Conservation (phyloP, 495 filamentous ascomycete species). For the Penicillium dipodomyicola region DNA sequence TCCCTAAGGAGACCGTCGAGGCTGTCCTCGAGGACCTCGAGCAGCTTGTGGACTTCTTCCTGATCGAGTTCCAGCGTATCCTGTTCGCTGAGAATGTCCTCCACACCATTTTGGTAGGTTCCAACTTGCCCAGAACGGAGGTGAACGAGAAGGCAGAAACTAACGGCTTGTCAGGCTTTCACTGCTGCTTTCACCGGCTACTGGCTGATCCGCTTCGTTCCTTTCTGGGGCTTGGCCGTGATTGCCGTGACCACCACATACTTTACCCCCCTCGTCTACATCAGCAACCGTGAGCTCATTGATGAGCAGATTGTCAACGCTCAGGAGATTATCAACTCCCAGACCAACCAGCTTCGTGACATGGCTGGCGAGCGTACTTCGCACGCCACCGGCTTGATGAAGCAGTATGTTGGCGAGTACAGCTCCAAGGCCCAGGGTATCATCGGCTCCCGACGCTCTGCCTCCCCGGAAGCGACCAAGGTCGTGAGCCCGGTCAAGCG, state of each 20-base stretch:
- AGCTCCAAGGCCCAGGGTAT: slow-evolving; percentile 79
- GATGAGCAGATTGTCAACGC: slow-evolving; percentile 76
- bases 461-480: slow-evolving; percentile 46
- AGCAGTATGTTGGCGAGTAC: slow-evolving; percentile 80
- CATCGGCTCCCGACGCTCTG: slow-evolving; percentile 54
- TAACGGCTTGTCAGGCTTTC: slow-evolving; percentile 60
- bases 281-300: slow-evolving; percentile 89
- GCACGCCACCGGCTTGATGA: slow-evolving; percentile 70
- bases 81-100: slow-evolving; percentile 90
- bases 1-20: slow-evolving; percentile 82
- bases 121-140: slow-evolving; percentile 9
- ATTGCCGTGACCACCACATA: slow-evolving; percentile 74
- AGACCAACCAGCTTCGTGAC: slow-evolving; percentile 76
- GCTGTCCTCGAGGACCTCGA: slow-evolving; percentile 76
- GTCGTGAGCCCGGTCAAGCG: slow-evolving; percentile 34
- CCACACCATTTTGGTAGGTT: slow-evolving; percentile 73
- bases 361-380: slow-evolving; percentile 79
- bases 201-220: slow-evolving; percentile 89
- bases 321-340: slow-evolving; percentile 68
- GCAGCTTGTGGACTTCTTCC: slow-evolving; percentile 94
- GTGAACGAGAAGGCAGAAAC: slow-evolving; percentile 17
- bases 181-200: slow-evolving; percentile 80
- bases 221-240: slow-evolving; percentile 86
- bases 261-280: slow-evolving; percentile 85
- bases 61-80: slow-evolving; percentile 94